phyloP scores from a whole-genome alignment of 2,329 filamentous ascomycete species.

The Cladorrhinum sp. region DNA sequence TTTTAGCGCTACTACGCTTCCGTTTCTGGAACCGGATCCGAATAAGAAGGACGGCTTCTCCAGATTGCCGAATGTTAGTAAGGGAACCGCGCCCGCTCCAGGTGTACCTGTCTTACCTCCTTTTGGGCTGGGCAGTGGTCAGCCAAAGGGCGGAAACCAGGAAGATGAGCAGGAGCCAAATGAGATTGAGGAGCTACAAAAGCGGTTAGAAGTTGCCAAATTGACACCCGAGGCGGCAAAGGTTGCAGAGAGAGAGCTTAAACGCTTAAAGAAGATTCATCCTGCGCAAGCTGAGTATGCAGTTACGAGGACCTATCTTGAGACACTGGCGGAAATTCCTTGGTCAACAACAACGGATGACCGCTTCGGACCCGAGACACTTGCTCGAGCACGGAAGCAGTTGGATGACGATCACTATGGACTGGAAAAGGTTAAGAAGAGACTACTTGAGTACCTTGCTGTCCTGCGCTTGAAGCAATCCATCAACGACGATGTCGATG shows the following conservation, averaged over 20 bases:
- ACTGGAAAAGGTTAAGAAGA: constrained; percentile 94
- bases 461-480: constrained; percentile 94
- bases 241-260: constrained; percentile 85
- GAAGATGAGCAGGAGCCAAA: constrained; percentile 78
- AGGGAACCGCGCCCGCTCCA: constrained; percentile 24
- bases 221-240: constrained; percentile 82
- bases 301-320: constrained; percentile 87
- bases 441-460: constrained; percentile 89
- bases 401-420: constrained; percentile 96
- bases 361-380: constrained; percentile 74
- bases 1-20: constrained; percentile 64
- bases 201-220: constrained; percentile 77
- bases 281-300: constrained; percentile 95
- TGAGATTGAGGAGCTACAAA: constrained; percentile 87
- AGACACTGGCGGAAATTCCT: constrained; percentile 90
- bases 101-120: constrained; percentile 30
- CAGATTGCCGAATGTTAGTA: constrained; percentile 17
- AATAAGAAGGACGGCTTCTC: constrained; percentile 46
- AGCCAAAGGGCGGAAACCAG: constrained; percentile 47
- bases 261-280: constrained; percentile 89
- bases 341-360: constrained; percentile 86
- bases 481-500: constrained; percentile 78
- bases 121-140: constrained; percentile 20
- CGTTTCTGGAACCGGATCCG: constrained; percentile 53
- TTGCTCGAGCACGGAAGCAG: constrained; percentile 78